A percentile compares a stretch with the other conserved stretches of the same genome.
Evolutionary conservation across 305 asterid species (phyloP).

Genomic region (Euphrasia arctica): DNA sequence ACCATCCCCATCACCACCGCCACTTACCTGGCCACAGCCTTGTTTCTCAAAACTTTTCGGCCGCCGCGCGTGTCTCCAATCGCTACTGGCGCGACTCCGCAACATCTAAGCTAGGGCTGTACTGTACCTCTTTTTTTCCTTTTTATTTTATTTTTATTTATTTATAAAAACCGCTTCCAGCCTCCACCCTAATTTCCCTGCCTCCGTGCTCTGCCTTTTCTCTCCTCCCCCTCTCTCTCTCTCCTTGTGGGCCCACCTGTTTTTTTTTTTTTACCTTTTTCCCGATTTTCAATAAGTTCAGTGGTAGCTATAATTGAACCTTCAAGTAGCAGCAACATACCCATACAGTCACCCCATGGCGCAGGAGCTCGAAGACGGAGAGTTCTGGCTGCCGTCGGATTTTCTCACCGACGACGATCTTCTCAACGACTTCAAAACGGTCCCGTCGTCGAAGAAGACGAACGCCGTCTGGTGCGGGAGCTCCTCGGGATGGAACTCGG

Average conservation of each 20-base stretch:
- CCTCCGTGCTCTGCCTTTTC: background rate
- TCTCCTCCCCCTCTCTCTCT: constrained; percentile 2
- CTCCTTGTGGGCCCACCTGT: constrained; percentile 25
- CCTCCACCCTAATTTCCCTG: constrained; percentile 30
- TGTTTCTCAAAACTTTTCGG: constrained; percentile 27
- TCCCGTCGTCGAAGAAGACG: constrained; percentile 8
- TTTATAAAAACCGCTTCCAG: constrained; percentile 29
- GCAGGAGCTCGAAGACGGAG: constrained; percentile 46
- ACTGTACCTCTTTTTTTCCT: background rate
- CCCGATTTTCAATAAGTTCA: constrained; percentile 17
- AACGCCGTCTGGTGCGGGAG: constrained; percentile 33
- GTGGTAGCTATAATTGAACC: constrained; percentile 39
- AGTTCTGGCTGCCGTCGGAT: constrained; percentile 62
- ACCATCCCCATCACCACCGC: constrained; percentile 25
- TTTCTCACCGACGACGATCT: constrained; percentile 55
- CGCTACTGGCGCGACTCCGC: constrained; percentile 34
- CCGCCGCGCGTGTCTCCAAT: constrained; percentile 37
- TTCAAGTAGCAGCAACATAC: constrained; percentile 36
- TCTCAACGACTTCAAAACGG: constrained; percentile 34
- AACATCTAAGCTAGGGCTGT: constrained; percentile 23
- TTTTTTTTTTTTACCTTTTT: background rate
- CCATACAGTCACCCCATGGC: constrained; percentile 30
- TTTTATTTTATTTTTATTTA: too few relatives aligned
- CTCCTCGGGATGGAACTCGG: constrained; percentile 57
- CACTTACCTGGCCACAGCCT: constrained; percentile 50